Conservation (phyloP, 2,329 filamentous ascomycete species). For the Pseudogymnoascus sp. region DNA sequence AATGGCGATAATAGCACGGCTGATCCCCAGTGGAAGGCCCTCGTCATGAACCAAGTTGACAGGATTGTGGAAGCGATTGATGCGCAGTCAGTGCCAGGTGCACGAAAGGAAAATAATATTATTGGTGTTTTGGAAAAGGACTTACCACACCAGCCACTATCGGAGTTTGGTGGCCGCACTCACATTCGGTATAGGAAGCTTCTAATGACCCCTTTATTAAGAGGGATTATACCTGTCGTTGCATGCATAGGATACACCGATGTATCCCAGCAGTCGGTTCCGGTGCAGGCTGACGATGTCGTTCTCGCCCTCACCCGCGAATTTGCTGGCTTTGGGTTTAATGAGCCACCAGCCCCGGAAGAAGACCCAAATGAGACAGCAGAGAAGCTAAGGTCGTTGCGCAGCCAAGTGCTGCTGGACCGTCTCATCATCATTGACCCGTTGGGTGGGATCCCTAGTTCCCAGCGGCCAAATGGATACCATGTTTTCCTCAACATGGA, state of each 20-base stretch:
- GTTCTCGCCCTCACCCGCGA: slow-evolving; percentile 70
- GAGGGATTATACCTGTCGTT: slow-evolving; percentile 64
- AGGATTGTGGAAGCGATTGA: slow-evolving; percentile 71
- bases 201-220: slow-evolving; percentile 56
- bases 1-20: slow-evolving; percentile 19
- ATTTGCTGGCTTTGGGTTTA: slow-evolving; percentile 58
- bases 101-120: slow-evolving; percentile 54
- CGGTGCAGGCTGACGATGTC: slow-evolving; percentile 52
- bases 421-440: slow-evolving; percentile 84
- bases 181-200: slow-evolving; percentile 40
- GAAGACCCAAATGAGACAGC: slow-evolving; percentile 35
- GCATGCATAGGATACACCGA: slow-evolving; percentile 53
- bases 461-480: slow-evolving; percentile 50
- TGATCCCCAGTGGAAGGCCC: slow-evolving; percentile 32
- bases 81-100: slow-evolving; percentile 56
- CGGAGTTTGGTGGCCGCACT: slow-evolving; percentile 16
- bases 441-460: slow-evolving; percentile 72
- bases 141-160: background rate
- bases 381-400: slow-evolving; percentile 32
- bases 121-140: slow-evolving; percentile 27
- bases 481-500: slow-evolving; percentile 90
- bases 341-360: slow-evolving; percentile 24
- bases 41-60: slow-evolving; percentile 55
- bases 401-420: slow-evolving; percentile 59
- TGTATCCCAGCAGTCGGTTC: slow-evolving; percentile 38